These are phyloP conservation scores for Naematelia aurantialba DNA, from an alignment of 768 basidiomycete genomes.

Conservation along the genomic window DNA sequence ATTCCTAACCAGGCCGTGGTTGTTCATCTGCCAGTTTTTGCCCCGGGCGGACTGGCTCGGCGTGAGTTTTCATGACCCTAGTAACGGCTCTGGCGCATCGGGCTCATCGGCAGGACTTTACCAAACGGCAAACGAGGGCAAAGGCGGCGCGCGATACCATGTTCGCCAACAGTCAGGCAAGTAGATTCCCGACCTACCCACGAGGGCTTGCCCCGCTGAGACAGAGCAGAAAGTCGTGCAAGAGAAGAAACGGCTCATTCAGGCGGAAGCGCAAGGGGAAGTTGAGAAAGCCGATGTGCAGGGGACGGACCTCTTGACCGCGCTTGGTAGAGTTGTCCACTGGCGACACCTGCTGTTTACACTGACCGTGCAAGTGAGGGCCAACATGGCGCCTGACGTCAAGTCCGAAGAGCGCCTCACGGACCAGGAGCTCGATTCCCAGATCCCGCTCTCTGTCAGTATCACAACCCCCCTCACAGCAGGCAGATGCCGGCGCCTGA, in stretches of 20 bases:
- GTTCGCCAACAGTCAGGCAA: neutral
- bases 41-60: constrained; percentile 5
- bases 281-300: constrained; percentile 30
- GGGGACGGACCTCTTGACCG: constrained; percentile 45
- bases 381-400: constrained; percentile 61
- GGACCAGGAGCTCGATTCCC: constrained; percentile 59
- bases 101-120: constrained; percentile 39
- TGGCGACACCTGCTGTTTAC: too few relatives aligned
- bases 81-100: neutral
- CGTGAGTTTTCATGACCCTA: neutral
- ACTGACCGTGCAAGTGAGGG: too few relatives aligned
- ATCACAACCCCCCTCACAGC: too few relatives aligned
- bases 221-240: neutral
- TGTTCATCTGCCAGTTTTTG: constrained; percentile 46
- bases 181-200: neutral
- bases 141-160: neutral
- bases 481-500: too few relatives aligned
- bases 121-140: neutral
- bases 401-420: constrained; percentile 64
- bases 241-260: neutral
- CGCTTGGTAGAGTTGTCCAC: constrained; percentile 68
- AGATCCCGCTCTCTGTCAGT: constrained; percentile 1
- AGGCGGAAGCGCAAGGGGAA: neutral
- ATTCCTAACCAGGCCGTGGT: neutral
- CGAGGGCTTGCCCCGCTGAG: neutral